A percentile compares a stretch with the other conserved stretches of the same genome.
phyloP scores from a whole-genome alignment of 495 filamentous ascomycete genomes.

The Hypoxylon crocopeplum region DNA sequence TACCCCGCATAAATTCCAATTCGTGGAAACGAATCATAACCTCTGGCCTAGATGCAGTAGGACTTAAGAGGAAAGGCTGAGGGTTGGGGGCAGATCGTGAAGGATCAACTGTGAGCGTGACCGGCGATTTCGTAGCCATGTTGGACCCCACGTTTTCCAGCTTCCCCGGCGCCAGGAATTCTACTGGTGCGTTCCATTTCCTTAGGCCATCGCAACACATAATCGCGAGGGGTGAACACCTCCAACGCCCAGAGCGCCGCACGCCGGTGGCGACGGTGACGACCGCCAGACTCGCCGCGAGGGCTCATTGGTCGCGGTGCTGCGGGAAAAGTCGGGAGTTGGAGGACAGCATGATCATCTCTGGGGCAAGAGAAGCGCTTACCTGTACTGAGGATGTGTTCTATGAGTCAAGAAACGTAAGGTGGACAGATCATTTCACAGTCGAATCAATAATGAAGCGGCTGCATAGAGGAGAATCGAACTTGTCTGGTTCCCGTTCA shows the following conservation, averaged over 20 bases:
- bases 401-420: no score
- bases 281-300: not conserved
- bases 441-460: no score
- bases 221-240: constrained; percentile 24
- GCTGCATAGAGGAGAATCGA: no score
- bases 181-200: constrained; percentile 35
- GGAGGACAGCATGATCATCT: constrained; percentile 4
- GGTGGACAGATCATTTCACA: no score
- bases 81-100: constrained; percentile 36
- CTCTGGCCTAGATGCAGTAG: constrained; percentile 26
- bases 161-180: constrained; percentile 1
- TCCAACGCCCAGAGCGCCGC: constrained; percentile 6
- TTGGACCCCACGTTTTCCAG: constrained; percentile 30
- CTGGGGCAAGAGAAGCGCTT: not conserved
- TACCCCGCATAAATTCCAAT: constrained; percentile 31
- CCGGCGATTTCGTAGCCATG: constrained; percentile 24
- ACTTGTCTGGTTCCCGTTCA: no score
- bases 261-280: constrained; percentile 18
- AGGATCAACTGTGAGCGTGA: constrained; percentile 31
- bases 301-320: constrained; percentile 11
- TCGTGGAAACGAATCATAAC: constrained; percentile 32
- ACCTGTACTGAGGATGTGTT: no score
- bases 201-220: constrained; percentile 37
- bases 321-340: constrained; percentile 26
- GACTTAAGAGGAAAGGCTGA: constrained; percentile 34